A percentile compares a stretch with the other conserved stretches of the same genome.
These are phyloP conservation scores for Pythium apleroticum DNA, from an alignment of 352 stramenopile genomes.

Conservation along the genomic window DNA sequence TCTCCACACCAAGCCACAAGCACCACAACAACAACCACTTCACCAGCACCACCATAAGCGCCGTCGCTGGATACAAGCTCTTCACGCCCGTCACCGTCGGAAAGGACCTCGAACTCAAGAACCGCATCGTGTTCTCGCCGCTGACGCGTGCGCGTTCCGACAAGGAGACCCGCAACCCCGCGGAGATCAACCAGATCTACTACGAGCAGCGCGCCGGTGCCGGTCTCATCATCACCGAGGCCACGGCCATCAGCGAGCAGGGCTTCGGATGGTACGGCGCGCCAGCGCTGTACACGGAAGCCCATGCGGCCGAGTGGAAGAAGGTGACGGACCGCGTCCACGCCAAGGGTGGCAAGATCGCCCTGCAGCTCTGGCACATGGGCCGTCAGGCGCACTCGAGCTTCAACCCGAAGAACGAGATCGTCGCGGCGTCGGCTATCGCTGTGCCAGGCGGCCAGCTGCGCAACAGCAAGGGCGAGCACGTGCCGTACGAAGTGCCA, in stretches of 20 bases:
- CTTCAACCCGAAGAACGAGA: slow-evolving; percentile 30
- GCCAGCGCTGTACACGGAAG: slow-evolving; percentile 26
- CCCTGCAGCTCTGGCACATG: slow-evolving; percentile 68
- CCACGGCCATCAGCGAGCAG: slow-evolving; percentile 7
- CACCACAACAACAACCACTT: too few relatives aligned
- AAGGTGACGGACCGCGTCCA: not conserved
- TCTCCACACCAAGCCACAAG: too few relatives aligned
- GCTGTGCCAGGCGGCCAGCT: not conserved
- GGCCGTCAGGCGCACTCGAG: slow-evolving; percentile 45
- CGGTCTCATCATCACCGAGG: slow-evolving; percentile 38
- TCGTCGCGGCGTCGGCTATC: slow-evolving; percentile 32
- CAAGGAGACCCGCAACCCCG: not conserved
- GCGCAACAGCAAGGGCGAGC: slow-evolving; percentile 3
- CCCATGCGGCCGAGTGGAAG: slow-evolving; percentile 14
- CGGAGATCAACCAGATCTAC: slow-evolving; percentile 8
- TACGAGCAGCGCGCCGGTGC: slow-evolving; percentile 28
- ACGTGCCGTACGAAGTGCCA: slow-evolving; percentile 35
- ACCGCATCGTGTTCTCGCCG: slow-evolving; percentile 41
- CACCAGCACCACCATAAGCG: too few relatives aligned
- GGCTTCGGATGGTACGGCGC: slow-evolving; percentile 20
- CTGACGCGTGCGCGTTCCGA: slow-evolving; percentile 27
- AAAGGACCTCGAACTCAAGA: slow-evolving; percentile 15
- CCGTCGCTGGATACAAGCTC: too few relatives aligned
- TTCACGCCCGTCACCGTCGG: slow-evolving; percentile 9
- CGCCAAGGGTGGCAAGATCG: slow-evolving; percentile 23